phyloP scores from a whole-genome alignment of 2,329 filamentous ascomycete species.

The Fusarium luffae region DNA sequence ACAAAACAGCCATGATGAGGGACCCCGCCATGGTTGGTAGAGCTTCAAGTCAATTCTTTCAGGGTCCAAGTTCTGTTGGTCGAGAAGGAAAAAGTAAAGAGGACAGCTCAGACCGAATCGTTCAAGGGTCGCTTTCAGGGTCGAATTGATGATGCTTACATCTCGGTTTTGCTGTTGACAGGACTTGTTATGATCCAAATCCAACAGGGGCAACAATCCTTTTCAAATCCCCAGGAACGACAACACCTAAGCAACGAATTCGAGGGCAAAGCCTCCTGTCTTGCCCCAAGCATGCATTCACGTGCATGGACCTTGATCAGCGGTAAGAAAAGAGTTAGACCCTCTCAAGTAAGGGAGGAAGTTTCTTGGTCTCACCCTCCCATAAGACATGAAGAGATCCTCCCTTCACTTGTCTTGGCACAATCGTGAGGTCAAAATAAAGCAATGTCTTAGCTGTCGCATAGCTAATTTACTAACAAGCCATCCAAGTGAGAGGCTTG shows the following conservation, averaged over 20 bases:
- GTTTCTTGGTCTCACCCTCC: neutral
- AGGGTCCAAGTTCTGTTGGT: neutral
- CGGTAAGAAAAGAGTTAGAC: no score
- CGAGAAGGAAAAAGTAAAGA: neutral
- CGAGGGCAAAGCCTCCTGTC: conserved; percentile 17
- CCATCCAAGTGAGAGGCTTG: conserved; percentile 9
- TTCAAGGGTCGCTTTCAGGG: neutral
- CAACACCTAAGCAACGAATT: conserved; percentile 14
- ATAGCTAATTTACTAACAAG: conserved; percentile 17
- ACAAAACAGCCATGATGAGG: neutral
- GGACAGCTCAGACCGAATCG: neutral
- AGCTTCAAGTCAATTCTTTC: no score
- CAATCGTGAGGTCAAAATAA: conserved; percentile 1
- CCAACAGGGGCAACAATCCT: conserved; percentile 13
- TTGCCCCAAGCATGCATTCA: conserved; percentile 3
- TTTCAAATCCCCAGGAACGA: conserved; percentile 8
- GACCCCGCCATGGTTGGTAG: neutral
- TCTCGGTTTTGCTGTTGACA: conserved; percentile 13
- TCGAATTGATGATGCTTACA: conserved; percentile 14
- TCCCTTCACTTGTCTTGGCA: conserved; percentile 29
- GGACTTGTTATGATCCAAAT: conserved; percentile 23
- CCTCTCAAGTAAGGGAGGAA: conserved; percentile 23
- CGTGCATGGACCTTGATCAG: neutral
- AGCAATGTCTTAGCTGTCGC: neutral
- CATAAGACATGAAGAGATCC: conserved; percentile 3